Conservation (phyloP, 2,329 filamentous ascomycete genomes). For the Amylocarpus encephaloides region DNA sequence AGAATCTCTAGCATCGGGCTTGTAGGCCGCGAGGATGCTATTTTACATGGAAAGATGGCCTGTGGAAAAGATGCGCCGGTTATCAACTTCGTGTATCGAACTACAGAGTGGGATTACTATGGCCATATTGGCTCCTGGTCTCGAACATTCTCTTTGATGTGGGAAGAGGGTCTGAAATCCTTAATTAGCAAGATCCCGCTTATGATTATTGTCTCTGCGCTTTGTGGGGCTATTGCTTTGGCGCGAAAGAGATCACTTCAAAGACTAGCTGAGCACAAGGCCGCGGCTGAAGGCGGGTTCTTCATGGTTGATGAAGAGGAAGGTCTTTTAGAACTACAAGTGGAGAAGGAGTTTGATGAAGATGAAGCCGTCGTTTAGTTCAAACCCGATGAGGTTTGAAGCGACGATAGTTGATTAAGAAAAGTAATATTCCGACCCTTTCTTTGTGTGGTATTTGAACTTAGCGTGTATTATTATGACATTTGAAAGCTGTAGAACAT, state of each 20-base stretch:
- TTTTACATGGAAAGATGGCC: background rate
- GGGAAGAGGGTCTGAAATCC: background rate
- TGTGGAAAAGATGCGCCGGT: background rate
- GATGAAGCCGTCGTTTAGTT: background rate
- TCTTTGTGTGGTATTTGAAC: no score
- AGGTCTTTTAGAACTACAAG: background rate
- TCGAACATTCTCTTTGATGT: background rate
- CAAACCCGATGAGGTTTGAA: background rate
- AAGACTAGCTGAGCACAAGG: background rate
- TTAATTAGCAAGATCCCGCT: background rate
- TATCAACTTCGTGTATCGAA: background rate
- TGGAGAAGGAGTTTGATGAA: background rate
- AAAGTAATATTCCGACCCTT: no score
- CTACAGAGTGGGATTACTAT: conserved; percentile 1
- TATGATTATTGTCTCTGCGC: background rate
- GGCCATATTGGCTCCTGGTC: background rate
- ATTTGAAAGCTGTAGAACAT: no score
- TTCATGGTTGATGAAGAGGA: background rate
- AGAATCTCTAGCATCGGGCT: background rate
- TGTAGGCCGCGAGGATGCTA: background rate
- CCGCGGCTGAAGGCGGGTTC: background rate
- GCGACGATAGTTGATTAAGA: no score
- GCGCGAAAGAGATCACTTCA: background rate
- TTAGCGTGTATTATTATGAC: no score
- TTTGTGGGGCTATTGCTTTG: background rate